A percentile compares a stretch with the other conserved stretches of the same genome.
Conservation (phyloP, 257 asterid genomes). For the Nicotiana obtusifolia region DNA sequence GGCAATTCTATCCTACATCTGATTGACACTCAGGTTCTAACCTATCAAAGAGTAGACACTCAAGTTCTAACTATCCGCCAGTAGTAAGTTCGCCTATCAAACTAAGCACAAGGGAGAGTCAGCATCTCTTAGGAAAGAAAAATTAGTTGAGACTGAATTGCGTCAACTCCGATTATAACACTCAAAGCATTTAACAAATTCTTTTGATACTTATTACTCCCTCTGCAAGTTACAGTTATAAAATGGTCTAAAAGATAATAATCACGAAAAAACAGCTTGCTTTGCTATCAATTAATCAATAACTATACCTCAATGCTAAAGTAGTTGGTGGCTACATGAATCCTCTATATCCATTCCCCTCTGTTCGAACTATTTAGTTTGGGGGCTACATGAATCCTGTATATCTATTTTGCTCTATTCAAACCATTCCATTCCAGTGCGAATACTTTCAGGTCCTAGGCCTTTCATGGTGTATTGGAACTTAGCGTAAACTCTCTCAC, state of each 20-base stretch:
- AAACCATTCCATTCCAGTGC: not conserved
- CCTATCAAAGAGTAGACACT: not conserved
- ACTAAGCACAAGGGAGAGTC: not conserved
- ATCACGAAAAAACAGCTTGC: not conserved
- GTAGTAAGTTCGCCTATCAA: not conserved
- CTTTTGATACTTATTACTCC: not conserved
- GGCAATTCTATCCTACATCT: not conserved
- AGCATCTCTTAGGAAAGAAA: not conserved
- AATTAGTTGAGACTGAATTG: not conserved
- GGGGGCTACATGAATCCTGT: not conserved
- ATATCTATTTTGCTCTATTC: not conserved
- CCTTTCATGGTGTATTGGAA: not conserved
- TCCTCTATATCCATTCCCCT: not conserved
- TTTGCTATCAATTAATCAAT: not conserved
- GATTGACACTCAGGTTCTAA: not conserved
- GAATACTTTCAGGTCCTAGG: not conserved
- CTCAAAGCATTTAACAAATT: not conserved
- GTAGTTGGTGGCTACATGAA: not conserved
- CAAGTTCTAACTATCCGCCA: not conserved
- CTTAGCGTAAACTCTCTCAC: not conserved
- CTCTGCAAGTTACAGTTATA: not conserved
- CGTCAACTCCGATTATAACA: not conserved
- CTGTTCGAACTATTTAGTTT: not conserved
- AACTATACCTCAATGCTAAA: not conserved
- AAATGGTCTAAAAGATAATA: not conserved